Percentiles rank a stretch among this genome's conserved stretches.
Conservation (phyloP, 805 yeast species). For the Metschnikowia lachancei region DNA sequence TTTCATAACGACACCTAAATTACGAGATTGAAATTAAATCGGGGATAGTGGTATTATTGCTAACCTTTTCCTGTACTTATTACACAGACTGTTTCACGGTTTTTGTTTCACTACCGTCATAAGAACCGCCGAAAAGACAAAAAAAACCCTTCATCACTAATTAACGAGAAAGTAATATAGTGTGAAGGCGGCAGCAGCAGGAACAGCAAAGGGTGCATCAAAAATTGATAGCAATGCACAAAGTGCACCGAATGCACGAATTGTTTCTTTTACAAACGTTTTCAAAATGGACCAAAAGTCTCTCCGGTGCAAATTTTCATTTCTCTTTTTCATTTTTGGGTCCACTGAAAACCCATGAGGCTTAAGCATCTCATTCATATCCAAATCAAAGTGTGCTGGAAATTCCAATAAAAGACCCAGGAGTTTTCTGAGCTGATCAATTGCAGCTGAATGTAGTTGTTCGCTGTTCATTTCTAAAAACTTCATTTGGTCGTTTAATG, state of each 20-base stretch:
- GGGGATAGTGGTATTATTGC: too few relatives aligned
- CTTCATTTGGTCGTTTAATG: neutral
- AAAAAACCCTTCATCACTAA: too few relatives aligned
- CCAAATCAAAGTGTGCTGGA: constrained; percentile 1
- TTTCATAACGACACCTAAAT: too few relatives aligned
- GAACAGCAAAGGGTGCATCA: constrained; percentile 1
- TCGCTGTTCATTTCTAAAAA: neutral
- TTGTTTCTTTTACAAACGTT: neutral
- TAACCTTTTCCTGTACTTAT: too few relatives aligned
- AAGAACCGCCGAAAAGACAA: too few relatives aligned
- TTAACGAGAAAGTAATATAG: too few relatives aligned
- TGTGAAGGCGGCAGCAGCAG: too few relatives aligned
- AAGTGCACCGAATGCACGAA: neutral
- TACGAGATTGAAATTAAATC: too few relatives aligned
- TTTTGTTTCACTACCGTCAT: too few relatives aligned
- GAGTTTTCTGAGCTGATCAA: neutral
- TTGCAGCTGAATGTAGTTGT: neutral
- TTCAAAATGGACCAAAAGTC: constrained; percentile 4
- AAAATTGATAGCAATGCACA: neutral
- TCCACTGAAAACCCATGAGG: neutral
- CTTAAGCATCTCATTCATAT: constrained; percentile 2
- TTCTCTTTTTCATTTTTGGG: neutral
- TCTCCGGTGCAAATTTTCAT: neutral
- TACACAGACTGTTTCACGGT: too few relatives aligned
- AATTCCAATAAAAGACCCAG: constrained; percentile 3